Evolutionary conservation across 495 filamentous ascomycete genomes (phyloP).

Genomic region (Aspergillus nidulans): DNA sequence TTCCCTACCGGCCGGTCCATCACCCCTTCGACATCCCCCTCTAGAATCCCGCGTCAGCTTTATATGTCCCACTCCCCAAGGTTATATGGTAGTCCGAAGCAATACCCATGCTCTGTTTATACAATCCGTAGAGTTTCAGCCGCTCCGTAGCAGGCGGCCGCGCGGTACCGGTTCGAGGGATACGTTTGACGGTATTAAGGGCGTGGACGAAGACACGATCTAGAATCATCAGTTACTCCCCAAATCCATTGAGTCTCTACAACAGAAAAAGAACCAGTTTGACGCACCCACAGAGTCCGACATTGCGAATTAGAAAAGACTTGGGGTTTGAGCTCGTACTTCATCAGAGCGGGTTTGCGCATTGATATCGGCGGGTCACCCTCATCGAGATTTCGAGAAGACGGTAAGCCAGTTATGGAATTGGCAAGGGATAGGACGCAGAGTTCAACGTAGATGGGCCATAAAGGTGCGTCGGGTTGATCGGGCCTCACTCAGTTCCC

Average conservation of each 20-base stretch:
- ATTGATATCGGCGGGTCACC: constrained; percentile 14
- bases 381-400: constrained; percentile 9
- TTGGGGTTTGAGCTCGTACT: constrained; percentile 13
- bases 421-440: neutral
- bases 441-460: neutral
- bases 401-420: neutral
- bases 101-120: constrained; percentile 92
- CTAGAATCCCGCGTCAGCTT: constrained; percentile 34
- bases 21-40: constrained; percentile 89
- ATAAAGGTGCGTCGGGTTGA: neutral
- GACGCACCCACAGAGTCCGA: constrained; percentile 54
- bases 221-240: constrained; percentile 25
- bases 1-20: constrained; percentile 74
- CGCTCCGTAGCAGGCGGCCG: constrained; percentile 82
- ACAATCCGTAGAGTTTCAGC: constrained; percentile 90
- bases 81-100: neutral
- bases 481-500: constrained; percentile 10
- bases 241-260: neutral
- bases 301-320: constrained; percentile 34
- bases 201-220: constrained; percentile 98
- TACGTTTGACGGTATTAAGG: constrained; percentile 95
- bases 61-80: neutral
- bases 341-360: constrained; percentile 19
- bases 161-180: constrained; percentile 84
- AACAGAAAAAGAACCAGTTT: neutral